Conservation (phyloP, 257 asterid genomes). For the Plantago elongata region DNA sequence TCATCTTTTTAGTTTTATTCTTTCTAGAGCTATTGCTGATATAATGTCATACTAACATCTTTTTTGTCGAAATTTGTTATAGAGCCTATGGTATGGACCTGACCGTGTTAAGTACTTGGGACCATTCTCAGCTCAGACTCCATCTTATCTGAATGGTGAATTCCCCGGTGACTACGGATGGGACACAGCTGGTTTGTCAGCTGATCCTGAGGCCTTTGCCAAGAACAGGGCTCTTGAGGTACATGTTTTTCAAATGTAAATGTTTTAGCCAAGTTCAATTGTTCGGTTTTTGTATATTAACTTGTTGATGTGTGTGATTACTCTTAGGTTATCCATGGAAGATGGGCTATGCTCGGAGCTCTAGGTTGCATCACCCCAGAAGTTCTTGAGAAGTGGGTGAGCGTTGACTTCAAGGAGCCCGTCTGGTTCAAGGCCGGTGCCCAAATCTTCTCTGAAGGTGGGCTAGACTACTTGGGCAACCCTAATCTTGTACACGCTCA, state of each 20-base stretch:
- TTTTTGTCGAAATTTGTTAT: conserved; percentile 7
- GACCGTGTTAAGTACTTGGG: conserved; percentile 85
- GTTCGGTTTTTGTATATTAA: too few relatives aligned
- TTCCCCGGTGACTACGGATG: conserved; percentile 90
- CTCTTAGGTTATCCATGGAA: conserved; percentile 35
- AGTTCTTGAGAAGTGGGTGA: conserved; percentile 34
- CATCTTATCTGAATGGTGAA: conserved; percentile 76
- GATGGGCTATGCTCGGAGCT: conserved; percentile 60
- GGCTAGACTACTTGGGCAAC: conserved; percentile 46
- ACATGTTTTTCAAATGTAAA: background rate
- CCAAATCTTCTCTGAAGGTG: conserved; percentile 43
- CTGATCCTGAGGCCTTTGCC: conserved; percentile 88
- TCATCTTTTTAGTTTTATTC: too few relatives aligned
- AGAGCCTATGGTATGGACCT: conserved; percentile 79
- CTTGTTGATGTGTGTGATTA: too few relatives aligned
- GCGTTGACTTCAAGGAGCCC: conserved; percentile 38
- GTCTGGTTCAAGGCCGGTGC: conserved; percentile 52
- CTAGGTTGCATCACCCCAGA: conserved; percentile 48
- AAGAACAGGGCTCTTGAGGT: conserved; percentile 84
- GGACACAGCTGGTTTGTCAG: conserved; percentile 88
- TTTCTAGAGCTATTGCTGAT: too few relatives aligned
- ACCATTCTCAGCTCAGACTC: conserved; percentile 88
- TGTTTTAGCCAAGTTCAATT: too few relatives aligned
- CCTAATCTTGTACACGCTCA: conserved; percentile 46
- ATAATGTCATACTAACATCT: background rate